Base-by-base conservation (phyloP, 1,139 yeast species). In the Petasospora fabianii region DNA sequence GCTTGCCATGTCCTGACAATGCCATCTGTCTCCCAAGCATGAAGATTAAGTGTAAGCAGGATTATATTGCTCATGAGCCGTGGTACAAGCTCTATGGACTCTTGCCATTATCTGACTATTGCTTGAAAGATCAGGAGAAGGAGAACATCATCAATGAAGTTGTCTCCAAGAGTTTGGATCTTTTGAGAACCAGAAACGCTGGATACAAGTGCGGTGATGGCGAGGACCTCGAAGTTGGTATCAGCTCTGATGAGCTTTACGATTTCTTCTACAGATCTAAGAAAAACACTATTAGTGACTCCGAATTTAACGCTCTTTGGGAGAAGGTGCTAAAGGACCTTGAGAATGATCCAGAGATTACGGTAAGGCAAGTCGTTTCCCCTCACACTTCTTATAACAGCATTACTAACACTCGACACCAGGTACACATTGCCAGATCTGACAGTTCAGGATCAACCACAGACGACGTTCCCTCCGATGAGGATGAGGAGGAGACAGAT, bases 241-340 rank as follows among this genome's bases (percentile, higher is more conserved):
- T 83, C 24, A 56, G 69, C 4, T 56, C 72, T 28, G 64, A 59
- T 4, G 86, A 80, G 38, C 62, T 84, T 31, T 80, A 80, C 55
- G 76, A 77, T 40, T 68, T 80, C 36, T 68, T 84, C 47, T 67
- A 73, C 42, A 70, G 75, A 66, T 76, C 73, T 3, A 52, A 52
- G 69, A 77, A 60, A 24, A 71, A 81, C 10, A 70, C 75, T 47
- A 72, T 85, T 29, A 68, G 78, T n/a, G 73, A 68, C 36, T 81
- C 78, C 33, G 95, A 86, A 50, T 90, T 88, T 62, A 82, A 84
- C 49, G 86, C 81, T 43, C 70, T 87, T 46, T 90, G 97, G 97
- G 58, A 60, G 22, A 73, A 78, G 51, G 84, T 86, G 9, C 56
- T 81, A 9, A 63, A 69, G 33, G 84, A 80, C 51, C 69, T 90